Conservation (phyloP, 495 filamentous ascomycete genomes). For the Jackrogersella minutella region DNA sequence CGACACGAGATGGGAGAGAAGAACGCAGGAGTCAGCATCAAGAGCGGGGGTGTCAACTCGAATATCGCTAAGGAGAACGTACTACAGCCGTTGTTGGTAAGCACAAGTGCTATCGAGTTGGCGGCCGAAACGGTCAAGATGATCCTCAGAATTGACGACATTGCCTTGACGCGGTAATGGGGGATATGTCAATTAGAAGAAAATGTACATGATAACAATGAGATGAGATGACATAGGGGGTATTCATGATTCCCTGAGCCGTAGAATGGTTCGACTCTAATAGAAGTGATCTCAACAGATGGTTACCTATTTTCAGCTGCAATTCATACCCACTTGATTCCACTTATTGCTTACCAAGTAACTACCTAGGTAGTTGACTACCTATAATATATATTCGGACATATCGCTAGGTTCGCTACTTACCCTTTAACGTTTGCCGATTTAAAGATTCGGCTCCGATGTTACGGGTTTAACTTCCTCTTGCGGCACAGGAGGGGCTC, state of each 20-base stretch:
- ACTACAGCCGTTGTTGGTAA: constrained; percentile 92
- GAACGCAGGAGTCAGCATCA: constrained; percentile 96
- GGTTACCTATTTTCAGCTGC: too few species aligned
- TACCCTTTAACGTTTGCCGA: too few species aligned
- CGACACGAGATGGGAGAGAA: constrained; percentile 92
- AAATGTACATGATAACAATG: constrained; percentile 30
- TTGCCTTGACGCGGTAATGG: constrained; percentile 63
- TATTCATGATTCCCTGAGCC: constrained; percentile 18
- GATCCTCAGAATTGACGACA: constrained; percentile 96
- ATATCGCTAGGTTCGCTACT: too few species aligned
- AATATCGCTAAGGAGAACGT: constrained; percentile 98
- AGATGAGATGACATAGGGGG: constrained; percentile 27
- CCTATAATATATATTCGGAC: too few species aligned
- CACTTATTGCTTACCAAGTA: constrained; percentile 1
- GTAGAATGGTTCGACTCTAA: constrained; percentile 5
- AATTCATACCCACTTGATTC: neutral
- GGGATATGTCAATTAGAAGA: constrained; percentile 10
- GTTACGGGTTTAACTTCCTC: constrained; percentile 9
- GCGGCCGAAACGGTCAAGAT: constrained; percentile 99
- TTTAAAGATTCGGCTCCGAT: constrained; percentile 16
- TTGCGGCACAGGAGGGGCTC: constrained; percentile 28
- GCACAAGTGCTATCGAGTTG: constrained; percentile 95
- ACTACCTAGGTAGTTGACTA: too few species aligned
- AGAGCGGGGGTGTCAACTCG: constrained; percentile 92
- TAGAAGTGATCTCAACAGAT: constrained; percentile 6